phyloP scores from a whole-genome alignment of 179 eudicot species.

The Beta lomatogona region DNA sequence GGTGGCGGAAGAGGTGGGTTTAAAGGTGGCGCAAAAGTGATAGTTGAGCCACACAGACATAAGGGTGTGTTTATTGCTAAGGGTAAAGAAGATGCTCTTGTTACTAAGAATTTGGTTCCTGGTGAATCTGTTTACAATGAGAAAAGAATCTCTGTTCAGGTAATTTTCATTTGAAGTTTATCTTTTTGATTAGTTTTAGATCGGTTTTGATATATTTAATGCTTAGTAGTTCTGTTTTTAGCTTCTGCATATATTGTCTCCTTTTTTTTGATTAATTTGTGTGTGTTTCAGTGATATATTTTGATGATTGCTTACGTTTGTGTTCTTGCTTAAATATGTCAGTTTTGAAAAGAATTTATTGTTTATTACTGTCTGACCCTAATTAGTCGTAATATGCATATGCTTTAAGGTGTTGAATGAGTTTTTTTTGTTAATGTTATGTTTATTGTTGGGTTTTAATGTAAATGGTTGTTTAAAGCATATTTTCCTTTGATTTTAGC shows the following conservation, averaged over 20 bases:
- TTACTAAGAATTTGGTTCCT: conserved; percentile 81
- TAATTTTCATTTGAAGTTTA: background rate
- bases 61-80: conserved; percentile 84
- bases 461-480: background rate
- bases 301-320: too few species aligned
- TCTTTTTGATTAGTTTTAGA: background rate
- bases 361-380: too few species aligned
- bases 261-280: too few species aligned
- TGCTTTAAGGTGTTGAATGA: background rate
- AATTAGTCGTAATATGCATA: background rate
- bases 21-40: conserved; percentile 83
- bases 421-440: background rate
- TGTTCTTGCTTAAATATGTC: too few species aligned
- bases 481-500: conserved; percentile 30
- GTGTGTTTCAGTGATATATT: too few species aligned
- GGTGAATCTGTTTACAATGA: conserved; percentile 90
- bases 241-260: too few species aligned
- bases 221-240: too few species aligned
- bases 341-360: too few species aligned
- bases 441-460: background rate
- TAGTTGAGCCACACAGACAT: conserved; percentile 83
- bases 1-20: conserved; percentile 60
- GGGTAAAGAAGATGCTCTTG: conserved; percentile 91
- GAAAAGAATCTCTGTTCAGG: conserved; percentile 86
- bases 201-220: background rate